Conservation (phyloP, 2,329 filamentous ascomycete genomes). For the Zasmidium cellare region DNA sequence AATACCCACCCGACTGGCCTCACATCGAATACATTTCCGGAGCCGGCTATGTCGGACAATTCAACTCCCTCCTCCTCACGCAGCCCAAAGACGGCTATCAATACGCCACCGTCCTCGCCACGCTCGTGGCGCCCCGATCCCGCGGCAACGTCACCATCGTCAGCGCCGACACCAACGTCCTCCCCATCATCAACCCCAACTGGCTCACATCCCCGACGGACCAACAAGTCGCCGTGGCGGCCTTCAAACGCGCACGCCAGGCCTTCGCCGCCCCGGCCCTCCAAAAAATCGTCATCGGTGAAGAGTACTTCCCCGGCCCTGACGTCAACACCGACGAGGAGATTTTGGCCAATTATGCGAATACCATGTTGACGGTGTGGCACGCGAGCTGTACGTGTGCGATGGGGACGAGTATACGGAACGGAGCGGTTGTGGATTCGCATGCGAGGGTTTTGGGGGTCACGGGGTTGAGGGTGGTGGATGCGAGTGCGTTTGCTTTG, state of each 20-base stretch:
- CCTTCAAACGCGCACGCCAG: conserved; percentile 35
- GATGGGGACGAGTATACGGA: conserved; percentile 18
- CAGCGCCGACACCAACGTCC: conserved; percentile 9
- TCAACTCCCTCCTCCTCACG: conserved; percentile 5
- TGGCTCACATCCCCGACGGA: conserved; percentile 38
- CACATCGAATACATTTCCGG: conserved; percentile 21
- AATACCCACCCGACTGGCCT: conserved; percentile 24
- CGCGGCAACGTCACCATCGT: conserved; percentile 17
- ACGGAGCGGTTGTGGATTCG: conserved; percentile 19
- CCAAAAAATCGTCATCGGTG: conserved; percentile 18
- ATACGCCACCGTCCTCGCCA: conserved; percentile 33
- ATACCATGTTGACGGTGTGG: conserved; percentile 5
- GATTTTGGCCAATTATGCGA: conserved; percentile 11
- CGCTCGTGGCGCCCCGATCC: conserved; percentile 31
- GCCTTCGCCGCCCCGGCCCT: conserved; percentile 30
- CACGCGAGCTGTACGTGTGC: conserved; percentile 20
- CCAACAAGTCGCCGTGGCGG: conserved; percentile 34
- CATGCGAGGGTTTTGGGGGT: conserved; percentile 21
- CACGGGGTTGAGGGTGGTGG: conserved; percentile 15
- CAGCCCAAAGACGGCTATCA: conserved; percentile 32
- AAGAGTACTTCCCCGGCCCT: conserved; percentile 22
- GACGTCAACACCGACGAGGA: conserved; percentile 14
- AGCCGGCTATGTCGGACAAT: conserved; percentile 12
- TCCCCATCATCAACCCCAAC: conserved; percentile 26
- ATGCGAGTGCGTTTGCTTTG: conserved; percentile 19